Evolutionary conservation across 306 rosid genomes (phyloP).

Genomic region (cucumber (Cucumis sativus)): Cucumber_9930_V3 NC_026660.2:7856501-7857000

Average conservation of each 20-base stretch:
- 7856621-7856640: too few relatives aligned
- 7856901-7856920: not conserved
- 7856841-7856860: not conserved
- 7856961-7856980: not conserved
- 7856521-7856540: too few relatives aligned
- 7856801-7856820: conserved; percentile 5
- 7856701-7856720: not conserved
- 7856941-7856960: conserved; percentile 9
- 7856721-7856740: conserved; percentile 6
- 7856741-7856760: conserved; percentile 1
- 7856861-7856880: not conserved
- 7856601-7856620: too few relatives aligned
- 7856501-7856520: too few relatives aligned
- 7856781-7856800: conserved; percentile 5
- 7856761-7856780: conserved; percentile 8
- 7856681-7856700: too few relatives aligned
- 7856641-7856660: too few relatives aligned
- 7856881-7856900: not conserved
- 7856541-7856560: too few relatives aligned
- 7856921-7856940: not conserved
- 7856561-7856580: too few relatives aligned
- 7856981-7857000: not conserved
- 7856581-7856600: too few relatives aligned
- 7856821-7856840: conserved; percentile 4
- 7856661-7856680: not conserved